These are phyloP conservation scores for Theileria equi DNA, from an alignment of 169 alveolate species.

Conservation along the genomic window DNA sequence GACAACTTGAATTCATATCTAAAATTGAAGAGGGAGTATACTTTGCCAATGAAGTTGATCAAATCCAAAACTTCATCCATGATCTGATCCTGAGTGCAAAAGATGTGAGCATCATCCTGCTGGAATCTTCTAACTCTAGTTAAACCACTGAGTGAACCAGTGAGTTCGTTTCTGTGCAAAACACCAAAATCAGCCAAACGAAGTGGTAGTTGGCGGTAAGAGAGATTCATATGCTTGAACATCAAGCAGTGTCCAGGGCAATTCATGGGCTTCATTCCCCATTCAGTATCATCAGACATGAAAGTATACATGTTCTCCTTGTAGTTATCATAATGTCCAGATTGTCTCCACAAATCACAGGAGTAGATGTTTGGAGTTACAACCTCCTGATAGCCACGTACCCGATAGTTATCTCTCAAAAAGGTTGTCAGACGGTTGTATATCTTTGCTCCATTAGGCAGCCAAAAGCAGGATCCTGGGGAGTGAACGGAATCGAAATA, in stretches of 20 bases:
- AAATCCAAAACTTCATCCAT: conserved; percentile 87
- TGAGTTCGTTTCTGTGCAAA: conserved; percentile 96
- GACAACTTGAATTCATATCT: conserved; percentile 90
- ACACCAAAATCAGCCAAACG: conserved; percentile 99
- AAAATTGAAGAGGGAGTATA: conserved; percentile 92
- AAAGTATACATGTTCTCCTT: conserved; percentile 86
- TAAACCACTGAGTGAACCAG: conserved; percentile 97
- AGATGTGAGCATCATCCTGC: conserved; percentile 99
- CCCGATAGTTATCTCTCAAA: conserved; percentile 80
- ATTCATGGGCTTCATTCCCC: conserved; percentile 99
- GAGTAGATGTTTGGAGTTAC: conserved; percentile 95
- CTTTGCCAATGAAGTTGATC: conserved; percentile 89
- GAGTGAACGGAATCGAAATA: conserved; percentile 90
- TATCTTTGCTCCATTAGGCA: conserved; percentile 94
- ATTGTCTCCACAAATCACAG: conserved; percentile 93
- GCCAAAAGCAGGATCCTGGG: conserved; percentile 92
- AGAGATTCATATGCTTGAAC: conserved; percentile 87
- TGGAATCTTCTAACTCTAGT: conserved; percentile 96
- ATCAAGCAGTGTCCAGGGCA: conserved; percentile 99
- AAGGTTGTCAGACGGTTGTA: conserved; percentile 93
- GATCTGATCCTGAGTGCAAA: conserved; percentile 94
- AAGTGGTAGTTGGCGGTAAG: conserved; percentile 96
- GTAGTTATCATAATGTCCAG: conserved; percentile 98
- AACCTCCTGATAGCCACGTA: conserved; percentile 87
- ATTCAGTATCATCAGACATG: conserved; percentile 92